Conservation (phyloP, 2,329 filamentous ascomycete genomes). For the Sporothrix pallida region DNA sequence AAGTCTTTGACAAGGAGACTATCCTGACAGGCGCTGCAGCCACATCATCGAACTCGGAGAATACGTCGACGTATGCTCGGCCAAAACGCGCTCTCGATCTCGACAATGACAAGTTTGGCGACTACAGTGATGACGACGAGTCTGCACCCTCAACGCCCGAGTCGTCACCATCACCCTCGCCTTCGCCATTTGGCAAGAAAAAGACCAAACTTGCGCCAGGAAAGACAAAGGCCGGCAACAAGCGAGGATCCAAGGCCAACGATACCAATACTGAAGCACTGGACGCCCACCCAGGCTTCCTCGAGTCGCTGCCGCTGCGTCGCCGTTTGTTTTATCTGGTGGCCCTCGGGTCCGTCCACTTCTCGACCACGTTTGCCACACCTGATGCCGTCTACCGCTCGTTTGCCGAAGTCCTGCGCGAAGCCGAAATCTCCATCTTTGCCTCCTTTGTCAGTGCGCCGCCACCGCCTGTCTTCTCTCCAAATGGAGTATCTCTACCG, state of each 20-base stretch:
- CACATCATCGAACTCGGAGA: conserved; percentile 45
- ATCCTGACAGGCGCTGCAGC: not conserved
- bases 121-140: conserved; percentile 65
- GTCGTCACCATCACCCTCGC: conserved; percentile 42
- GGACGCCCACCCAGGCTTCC: conserved; percentile 42
- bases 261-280: conserved; percentile 38
- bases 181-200: conserved; percentile 22
- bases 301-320: conserved; percentile 65
- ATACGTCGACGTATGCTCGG: conserved; percentile 53
- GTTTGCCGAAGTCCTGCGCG: conserved; percentile 60
- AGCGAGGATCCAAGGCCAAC: not conserved
- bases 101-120: conserved; percentile 64
- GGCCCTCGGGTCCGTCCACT: conserved; percentile 54
- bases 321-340: conserved; percentile 67
- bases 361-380: conserved; percentile 50
- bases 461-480: not conserved
- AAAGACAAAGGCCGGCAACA: not conserved
- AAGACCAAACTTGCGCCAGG: not conserved
- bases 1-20: conserved; percentile 70
- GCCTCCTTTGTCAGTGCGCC: conserved; percentile 53
- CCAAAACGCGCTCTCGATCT: conserved; percentile 55
- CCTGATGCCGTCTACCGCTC: conserved; percentile 64
- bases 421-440: conserved; percentile 64
- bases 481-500: not conserved
- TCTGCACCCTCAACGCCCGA: conserved; percentile 56